A percentile compares a stretch with the other conserved stretches of the same genome.
Conservation (phyloP, 345 rosid species). For the Bruguiera parviflora region DNA sequence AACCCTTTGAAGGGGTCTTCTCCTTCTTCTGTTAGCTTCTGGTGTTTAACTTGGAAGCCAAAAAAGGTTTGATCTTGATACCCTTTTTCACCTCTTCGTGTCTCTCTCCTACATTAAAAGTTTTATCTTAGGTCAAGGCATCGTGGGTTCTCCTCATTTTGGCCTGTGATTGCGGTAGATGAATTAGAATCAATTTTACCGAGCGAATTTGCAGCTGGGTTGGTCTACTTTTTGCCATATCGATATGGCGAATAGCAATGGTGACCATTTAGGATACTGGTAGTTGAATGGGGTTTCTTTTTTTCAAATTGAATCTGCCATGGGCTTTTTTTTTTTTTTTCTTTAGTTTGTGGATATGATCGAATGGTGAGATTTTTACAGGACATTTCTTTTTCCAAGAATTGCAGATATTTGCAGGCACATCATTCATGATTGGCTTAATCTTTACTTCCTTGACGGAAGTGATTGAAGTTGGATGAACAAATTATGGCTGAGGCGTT, state of each 20-base stretch:
- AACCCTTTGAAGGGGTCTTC: neutral
- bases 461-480: too few species aligned
- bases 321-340: too few species aligned
- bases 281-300: too few species aligned
- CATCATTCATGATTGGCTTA: too few species aligned
- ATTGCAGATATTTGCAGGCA: too few species aligned
- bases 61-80: neutral
- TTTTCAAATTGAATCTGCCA: too few species aligned
- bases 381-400: too few species aligned
- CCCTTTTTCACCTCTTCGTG: neutral
- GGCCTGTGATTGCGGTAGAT: neutral
- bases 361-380: too few species aligned
- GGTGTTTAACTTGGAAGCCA: neutral
- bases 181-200: neutral
- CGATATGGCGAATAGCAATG: neutral
- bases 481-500: too few species aligned
- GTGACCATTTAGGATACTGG: neutral
- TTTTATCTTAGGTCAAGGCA: neutral
- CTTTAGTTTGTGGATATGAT: too few species aligned
- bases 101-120: neutral
- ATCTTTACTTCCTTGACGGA: too few species aligned
- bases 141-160: slow-evolving; percentile 4
- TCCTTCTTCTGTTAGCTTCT: neutral
- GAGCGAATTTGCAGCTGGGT: slow-evolving; percentile 5
- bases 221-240: neutral